Evolutionary conservation across 768 basidiomycete genomes (phyloP).

Genomic region (Calocera viscosa): DNA sequence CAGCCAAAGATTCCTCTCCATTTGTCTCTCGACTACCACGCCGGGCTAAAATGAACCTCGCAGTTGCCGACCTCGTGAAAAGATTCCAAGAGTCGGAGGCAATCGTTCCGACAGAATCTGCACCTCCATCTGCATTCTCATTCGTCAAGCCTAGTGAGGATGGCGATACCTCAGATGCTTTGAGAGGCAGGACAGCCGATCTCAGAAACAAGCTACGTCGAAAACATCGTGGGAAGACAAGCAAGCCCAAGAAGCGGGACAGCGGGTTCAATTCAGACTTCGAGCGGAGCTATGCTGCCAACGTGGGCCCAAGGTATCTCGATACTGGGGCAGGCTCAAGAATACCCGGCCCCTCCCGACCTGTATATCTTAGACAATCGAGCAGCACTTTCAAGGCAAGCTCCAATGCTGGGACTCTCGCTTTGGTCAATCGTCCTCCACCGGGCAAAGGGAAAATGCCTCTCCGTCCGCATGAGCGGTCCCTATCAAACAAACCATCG

Average conservation of each 20-base stretch:
- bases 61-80: constrained; percentile 75
- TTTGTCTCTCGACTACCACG: constrained; percentile 27
- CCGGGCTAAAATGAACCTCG: constrained; percentile 24
- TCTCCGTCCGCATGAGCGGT: constrained; percentile 8
- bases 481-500: not conserved
- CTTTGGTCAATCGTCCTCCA: not conserved
- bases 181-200: constrained; percentile 21
- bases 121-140: constrained; percentile 17
- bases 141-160: not conserved
- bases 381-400: not conserved
- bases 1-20: not conserved
- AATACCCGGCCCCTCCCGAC: constrained; percentile 5
- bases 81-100: constrained; percentile 75
- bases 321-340: constrained; percentile 17
- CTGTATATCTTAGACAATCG: not conserved
- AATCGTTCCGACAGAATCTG: constrained; percentile 25
- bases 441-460: constrained; percentile 25
- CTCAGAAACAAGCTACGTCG: constrained; percentile 27
- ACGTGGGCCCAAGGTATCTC: constrained; percentile 67
- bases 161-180: not conserved
- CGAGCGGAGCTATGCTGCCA: constrained; percentile 85
- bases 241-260: constrained; percentile 24
- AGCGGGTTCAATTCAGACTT: constrained; percentile 66
- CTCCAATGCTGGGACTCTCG: not conserved
- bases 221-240: constrained; percentile 8